Base-by-base conservation (phyloP, 179 eudicot genomes). In the Beta corolliflora region DNA sequence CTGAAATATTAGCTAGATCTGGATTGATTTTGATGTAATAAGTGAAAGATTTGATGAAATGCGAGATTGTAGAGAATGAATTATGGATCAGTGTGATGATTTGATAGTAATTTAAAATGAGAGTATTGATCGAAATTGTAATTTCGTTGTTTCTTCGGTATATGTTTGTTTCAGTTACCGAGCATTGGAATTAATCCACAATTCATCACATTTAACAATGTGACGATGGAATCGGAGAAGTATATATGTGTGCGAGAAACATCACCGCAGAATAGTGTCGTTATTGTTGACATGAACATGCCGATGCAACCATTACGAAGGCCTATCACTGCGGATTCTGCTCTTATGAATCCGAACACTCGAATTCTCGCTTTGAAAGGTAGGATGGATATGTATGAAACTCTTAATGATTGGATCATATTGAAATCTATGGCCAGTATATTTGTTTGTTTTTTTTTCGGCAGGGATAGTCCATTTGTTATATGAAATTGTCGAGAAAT, bases 161-260 rank as follows among this genome's bases (percentile, higher is more conserved):
- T 75, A 4, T 71, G 65, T 56, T 16, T 73, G 65, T 48, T 80
- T n/a, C 95, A 96, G 99, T 77, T 96, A 86, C 90, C 96, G 29
- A 96, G 93, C 89, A 75, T 94, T 69, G 98, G 99, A 87, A 91
- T 96, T 81, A 96, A 89, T 84, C 92, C 87, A 25, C 99, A 95
- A 85, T 94, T 95, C 83, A 92, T 95, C 66, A 94, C 99, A 14
- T 95, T 95, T 65, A 95, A 97, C 19, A 94, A 94, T 86, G 99
- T 95, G 48, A 95, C 98, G 4, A 94, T 95, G 99, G 99, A 95
- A 91, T 95, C 99, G 4, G 99, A 95, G 71, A 95, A 93, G 93
- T 95, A 90, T 73, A 92, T 95, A 82, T 93, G 98, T 81, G 97
- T 95, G 54, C 89, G 98, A n/a, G 98, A 95, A 85, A 95, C 97